Conservation (phyloP, 371 early-diverging fungal genomes). For the Haplosporangium sp. region DNA sequence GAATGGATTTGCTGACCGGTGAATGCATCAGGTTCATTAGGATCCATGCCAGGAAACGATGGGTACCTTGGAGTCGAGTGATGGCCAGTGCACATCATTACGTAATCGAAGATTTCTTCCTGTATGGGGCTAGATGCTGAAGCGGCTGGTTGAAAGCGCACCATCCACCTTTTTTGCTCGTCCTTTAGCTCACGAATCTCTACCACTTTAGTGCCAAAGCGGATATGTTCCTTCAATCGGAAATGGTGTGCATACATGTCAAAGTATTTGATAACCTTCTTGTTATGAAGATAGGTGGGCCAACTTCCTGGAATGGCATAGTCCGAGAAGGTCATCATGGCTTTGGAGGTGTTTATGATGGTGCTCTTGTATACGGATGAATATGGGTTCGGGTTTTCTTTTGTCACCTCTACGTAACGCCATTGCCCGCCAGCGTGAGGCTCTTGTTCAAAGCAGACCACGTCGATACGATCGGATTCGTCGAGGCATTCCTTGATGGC, state of each 20-base stretch:
- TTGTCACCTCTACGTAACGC: slow-evolving; percentile 59
- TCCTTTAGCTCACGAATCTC: slow-evolving; percentile 55
- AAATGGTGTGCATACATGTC: slow-evolving; percentile 61
- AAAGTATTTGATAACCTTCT: slow-evolving; percentile 59
- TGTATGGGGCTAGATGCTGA: slow-evolving; percentile 14
- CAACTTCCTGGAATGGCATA: slow-evolving; percentile 65
- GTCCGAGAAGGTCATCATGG: slow-evolving; percentile 61
- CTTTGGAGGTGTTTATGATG: slow-evolving; percentile 64
- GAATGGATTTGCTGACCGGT: slow-evolving; percentile 64
- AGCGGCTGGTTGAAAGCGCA: slow-evolving; percentile 39
- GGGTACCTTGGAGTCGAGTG: slow-evolving; percentile 63
- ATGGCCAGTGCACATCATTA: slow-evolving; percentile 67
- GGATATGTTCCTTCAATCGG: slow-evolving; percentile 59
- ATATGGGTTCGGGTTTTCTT: slow-evolving; percentile 59
- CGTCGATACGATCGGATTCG: slow-evolving; percentile 58
- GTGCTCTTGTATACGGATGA: slow-evolving; percentile 64
- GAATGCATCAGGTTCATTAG: slow-evolving; percentile 43
- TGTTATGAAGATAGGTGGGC: slow-evolving; percentile 64
- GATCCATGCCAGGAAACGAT: slow-evolving; percentile 59
- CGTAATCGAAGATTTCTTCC: slow-evolving; percentile 63
- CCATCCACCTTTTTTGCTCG: slow-evolving; percentile 57
- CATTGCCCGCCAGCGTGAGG: slow-evolving; percentile 62
- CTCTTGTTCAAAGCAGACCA: slow-evolving; percentile 63
- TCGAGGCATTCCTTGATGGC: slow-evolving; percentile 64
- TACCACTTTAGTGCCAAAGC: slow-evolving; percentile 60